Conservation (phyloP, 1,284 basidiomycete species). For the Cutaneotrichosporon cyanovorans region DNA sequence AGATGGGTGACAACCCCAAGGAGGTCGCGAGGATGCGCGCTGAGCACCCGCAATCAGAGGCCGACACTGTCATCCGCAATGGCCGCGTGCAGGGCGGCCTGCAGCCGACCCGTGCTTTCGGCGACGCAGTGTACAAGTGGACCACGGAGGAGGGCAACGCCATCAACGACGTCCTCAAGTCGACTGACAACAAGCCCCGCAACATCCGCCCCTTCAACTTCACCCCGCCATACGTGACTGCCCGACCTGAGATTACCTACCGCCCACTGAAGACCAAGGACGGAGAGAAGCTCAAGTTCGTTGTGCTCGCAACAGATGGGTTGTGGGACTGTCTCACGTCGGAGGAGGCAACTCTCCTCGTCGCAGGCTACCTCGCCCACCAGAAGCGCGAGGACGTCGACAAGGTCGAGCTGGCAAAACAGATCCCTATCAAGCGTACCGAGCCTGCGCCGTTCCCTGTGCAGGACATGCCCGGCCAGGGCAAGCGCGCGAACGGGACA, state of each 20-base stretch:
- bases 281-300: constrained; percentile 54
- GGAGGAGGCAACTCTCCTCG: constrained; percentile 87
- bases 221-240: constrained; percentile 92
- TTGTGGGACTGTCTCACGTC: constrained; percentile 92
- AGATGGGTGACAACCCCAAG: constrained; percentile 83
- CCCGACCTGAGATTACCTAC: constrained; percentile 81
- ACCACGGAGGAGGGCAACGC: constrained; percentile 60
- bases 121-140: constrained; percentile 89
- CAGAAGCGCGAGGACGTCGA: constrained; percentile 46
- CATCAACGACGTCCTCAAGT: constrained; percentile 58
- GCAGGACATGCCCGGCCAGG: constrained; percentile 28
- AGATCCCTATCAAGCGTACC: constrained; percentile 22
- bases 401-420: constrained; percentile 25
- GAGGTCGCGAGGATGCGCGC: constrained; percentile 66
- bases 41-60: constrained; percentile 81
- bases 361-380: constrained; percentile 72
- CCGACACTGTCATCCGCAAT: constrained; percentile 68
- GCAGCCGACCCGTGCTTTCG: constrained; percentile 82
- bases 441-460: constrained; percentile 35
- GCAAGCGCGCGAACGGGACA: constrained; percentile 28
- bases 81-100: constrained; percentile 87
- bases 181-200: constrained; percentile 58
- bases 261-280: constrained; percentile 51
- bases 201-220: constrained; percentile 57
- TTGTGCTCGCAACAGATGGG: constrained; percentile 88